Base-by-base conservation (phyloP, 2,329 filamentous ascomycete species). In the Phyllosticta paracitricarpa region DNA sequence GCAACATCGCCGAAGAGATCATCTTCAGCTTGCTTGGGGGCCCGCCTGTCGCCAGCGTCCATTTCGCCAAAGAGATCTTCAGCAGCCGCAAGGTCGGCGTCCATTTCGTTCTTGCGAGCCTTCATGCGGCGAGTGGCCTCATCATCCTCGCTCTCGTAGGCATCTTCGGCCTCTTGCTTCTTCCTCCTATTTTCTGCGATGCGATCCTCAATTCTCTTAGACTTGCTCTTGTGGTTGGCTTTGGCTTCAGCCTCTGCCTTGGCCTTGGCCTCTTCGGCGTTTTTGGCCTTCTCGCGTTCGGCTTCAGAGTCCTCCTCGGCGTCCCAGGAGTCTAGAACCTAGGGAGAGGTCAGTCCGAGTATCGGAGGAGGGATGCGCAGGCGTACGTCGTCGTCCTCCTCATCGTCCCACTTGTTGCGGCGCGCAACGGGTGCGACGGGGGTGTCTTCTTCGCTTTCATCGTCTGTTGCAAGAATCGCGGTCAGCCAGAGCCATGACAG, bases 261-360 rank as follows among this genome's bases (percentile, higher is more conserved):
- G 62, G 89, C 90, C 77, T 96, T 95, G 59, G 85, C 88, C 71
- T 90, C 92, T 5, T 83, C 87, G 57, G 87, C 91, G 79, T 93
- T 94, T 77, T 89, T 89, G 28, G 84, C 89, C 81, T 97, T 99
- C 77, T 97, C 92, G 70, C 91, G 89, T 80, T 99, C 94, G 69
- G 87, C 93, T 70, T 99, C 94, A 64, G 91, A 96, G 78, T 99
- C 94, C 72, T 97, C 94, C 68, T 89, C 92, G 62, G 90, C 93
- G 71, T 97, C 92, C 94, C 94, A 99, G 35, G 90, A 93, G 63
- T 99, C 94, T 71, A 97, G 84, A 62, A 97, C 90, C 88, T 96
- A 22, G 19, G 12, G 9, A 6, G 2, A 8, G n/a, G 30, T 61
- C 51, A 61, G 54, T 8, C 40, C 7, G 55, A 63, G 61, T 57